Evolutionary conservation across 179 eudicot species (phyloP).

Genomic region (Silene noctiflora): DNA sequence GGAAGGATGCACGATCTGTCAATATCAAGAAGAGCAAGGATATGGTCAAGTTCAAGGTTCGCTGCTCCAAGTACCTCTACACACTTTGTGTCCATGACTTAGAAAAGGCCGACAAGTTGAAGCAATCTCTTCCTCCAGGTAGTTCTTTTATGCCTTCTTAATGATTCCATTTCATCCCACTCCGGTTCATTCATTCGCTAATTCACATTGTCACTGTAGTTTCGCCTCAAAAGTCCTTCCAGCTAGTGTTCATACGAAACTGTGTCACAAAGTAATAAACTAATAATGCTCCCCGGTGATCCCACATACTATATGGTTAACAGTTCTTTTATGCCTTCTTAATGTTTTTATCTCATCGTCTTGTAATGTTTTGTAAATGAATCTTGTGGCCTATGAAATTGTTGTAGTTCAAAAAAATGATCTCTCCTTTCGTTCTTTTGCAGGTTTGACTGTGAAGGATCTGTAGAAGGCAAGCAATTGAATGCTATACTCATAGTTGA

Average conservation of each 20-base stretch:
- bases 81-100: constrained; percentile 41
- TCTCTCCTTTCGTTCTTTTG: not conserved
- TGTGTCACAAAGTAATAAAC: too few species aligned
- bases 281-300: too few species aligned
- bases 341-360: too few species aligned
- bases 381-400: too few species aligned
- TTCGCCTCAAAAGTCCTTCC: too few species aligned
- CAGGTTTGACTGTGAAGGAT: constrained; percentile 45
- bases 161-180: not conserved
- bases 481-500: not conserved
- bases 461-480: constrained; percentile 22
- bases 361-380: not conserved
- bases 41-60: constrained; percentile 51
- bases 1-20: constrained; percentile 48
- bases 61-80: constrained; percentile 52
- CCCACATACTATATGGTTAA: too few species aligned
- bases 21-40: constrained; percentile 47
- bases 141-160: not conserved
- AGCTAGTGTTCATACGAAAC: too few species aligned
- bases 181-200: too few species aligned
- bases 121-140: constrained; percentile 56
- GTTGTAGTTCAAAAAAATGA: too few species aligned
- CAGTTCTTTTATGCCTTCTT: too few species aligned
- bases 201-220: too few species aligned
- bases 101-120: constrained; percentile 51